Base-by-base conservation (phyloP, 1,284 basidiomycete species). In the Butyriboletus appendiculatus region DNA sequence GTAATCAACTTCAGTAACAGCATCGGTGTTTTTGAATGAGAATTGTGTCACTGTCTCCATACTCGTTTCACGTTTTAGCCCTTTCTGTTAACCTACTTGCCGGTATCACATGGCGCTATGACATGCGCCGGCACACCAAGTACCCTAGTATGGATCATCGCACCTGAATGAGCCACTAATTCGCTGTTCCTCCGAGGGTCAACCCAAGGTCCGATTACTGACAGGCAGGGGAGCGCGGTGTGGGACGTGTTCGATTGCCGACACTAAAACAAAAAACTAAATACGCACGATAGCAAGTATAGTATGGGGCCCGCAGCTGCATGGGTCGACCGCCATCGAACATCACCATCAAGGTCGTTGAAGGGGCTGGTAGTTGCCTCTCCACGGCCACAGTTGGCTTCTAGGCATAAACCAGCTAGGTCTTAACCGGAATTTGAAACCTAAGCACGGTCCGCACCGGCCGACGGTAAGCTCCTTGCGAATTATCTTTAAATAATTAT, bases 51-150 rank as follows among this genome's bases (percentile, higher is more conserved):
- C 20, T 8, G 52, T 53, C 53, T 66, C 56, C 65, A 64, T 65
- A 53, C 59, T 43, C 62, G 64, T 67, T 63, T 63, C 62, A 67
- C 49, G 45, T 59, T 46, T 33, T 35, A 51, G 52, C 58, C 54
- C 58, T 63, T 66, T 60, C 47, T 50, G 33, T 46, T 46, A 45
- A 40, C 63, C 48, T 63, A 56, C 58, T 65, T 67, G 57, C 66
- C 62, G 66, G 53, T n/a, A 62, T 64, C 63, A 65, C 63, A 54
- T 65, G 62, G 37, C 12, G 8, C 43, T 45, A 50, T 30, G 33
- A 33, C 41, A 51, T 50, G 40, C 39, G 11, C 30, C 11, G 22
- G 16, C 59, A 26, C 32, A 41, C 48, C 57, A 45, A 41, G 44
- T 28, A 24, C 45, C 44, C 47, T 37, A 18, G 38, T 35, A 34